These are phyloP conservation scores for Aleurites moluccanus DNA, from an alignment of 441 rosid species.

Conservation along the genomic window DNA sequence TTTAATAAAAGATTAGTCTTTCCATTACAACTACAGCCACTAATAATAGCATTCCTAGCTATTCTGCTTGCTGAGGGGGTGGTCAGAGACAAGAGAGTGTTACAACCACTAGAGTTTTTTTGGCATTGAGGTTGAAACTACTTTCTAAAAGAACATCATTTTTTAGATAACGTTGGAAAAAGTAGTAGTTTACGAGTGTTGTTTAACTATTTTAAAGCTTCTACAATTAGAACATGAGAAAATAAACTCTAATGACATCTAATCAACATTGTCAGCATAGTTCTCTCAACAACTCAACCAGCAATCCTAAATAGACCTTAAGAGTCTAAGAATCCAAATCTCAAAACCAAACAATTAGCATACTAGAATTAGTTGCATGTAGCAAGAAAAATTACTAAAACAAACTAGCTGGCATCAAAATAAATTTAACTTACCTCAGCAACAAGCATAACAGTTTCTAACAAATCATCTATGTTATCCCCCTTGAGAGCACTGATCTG, in stretches of 20 bases:
- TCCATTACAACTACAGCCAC: not conserved
- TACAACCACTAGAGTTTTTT: not conserved
- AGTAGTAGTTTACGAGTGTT: no score
- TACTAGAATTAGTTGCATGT: slow-evolving; percentile 2
- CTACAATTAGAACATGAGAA: no score
- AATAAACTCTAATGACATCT: no score
- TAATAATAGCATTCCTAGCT: not conserved
- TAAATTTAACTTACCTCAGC: slow-evolving; percentile 73
- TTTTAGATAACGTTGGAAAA: no score
- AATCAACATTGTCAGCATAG: no score
- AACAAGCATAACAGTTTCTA: slow-evolving; percentile 97
- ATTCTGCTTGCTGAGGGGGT: not conserved
- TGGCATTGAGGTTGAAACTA: no score
- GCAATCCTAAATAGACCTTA: no score
- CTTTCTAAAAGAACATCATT: no score
- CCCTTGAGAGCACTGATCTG: slow-evolving; percentile 99
- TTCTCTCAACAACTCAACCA: no score
- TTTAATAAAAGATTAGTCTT: not conserved
- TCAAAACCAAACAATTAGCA: slow-evolving; percentile 20
- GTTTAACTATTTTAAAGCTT: no score
- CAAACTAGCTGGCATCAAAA: not conserved
- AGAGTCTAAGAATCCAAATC: not conserved
- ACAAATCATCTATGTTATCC: slow-evolving; percentile 71
- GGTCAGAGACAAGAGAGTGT: not conserved
- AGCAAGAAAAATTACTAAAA: slow-evolving; percentile 13